Evolutionary conservation across 345 rosid genomes (phyloP).

Genomic region (Draba incana): DNA sequence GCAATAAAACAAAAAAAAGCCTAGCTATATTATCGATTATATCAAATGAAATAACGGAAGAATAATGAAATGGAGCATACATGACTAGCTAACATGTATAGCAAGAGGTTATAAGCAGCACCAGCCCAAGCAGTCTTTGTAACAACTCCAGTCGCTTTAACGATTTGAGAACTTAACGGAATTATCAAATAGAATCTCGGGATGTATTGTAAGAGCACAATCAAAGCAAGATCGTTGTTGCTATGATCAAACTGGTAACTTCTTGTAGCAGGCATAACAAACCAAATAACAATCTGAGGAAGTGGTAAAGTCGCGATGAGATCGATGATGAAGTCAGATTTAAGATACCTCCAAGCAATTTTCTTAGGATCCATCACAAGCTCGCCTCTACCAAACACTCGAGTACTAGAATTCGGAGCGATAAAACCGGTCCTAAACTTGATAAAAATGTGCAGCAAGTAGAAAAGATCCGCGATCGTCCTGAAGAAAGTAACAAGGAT

Average conservation of each 20-base stretch:
- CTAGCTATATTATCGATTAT: not conserved
- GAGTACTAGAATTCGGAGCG: constrained; percentile 69
- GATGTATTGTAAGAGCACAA: constrained; percentile 73
- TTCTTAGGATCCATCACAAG: constrained; percentile 89
- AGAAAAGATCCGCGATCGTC: constrained; percentile 83
- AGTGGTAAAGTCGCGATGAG: constrained; percentile 88
- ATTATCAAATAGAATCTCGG: constrained; percentile 83
- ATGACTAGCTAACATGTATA: constrained; percentile 89
- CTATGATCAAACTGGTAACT: constrained; percentile 57
- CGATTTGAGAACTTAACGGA: constrained; percentile 79
- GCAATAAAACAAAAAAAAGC: not conserved
- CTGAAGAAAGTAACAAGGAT: constrained; percentile 72
- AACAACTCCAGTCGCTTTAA: constrained; percentile 83
- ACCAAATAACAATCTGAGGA: constrained; percentile 85
- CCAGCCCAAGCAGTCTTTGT: constrained; percentile 96
- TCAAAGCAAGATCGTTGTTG: constrained; percentile 72
- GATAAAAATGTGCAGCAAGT: constrained; percentile 74
- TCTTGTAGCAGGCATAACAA: constrained; percentile 62
- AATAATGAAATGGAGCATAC: constrained; percentile 43
- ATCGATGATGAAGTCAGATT: constrained; percentile 82
- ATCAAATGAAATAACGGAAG: not conserved
- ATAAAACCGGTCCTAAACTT: constrained; percentile 90
- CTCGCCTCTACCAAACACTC: constrained; percentile 94
- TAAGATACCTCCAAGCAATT: constrained; percentile 71
- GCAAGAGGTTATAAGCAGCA: constrained; percentile 84